Evolutionary conservation across 176 grass and related monocot genomes (phyloP), one percentile per base, ranked within the genome.

Genomic region (Phyllostachys edulis): DNA sequence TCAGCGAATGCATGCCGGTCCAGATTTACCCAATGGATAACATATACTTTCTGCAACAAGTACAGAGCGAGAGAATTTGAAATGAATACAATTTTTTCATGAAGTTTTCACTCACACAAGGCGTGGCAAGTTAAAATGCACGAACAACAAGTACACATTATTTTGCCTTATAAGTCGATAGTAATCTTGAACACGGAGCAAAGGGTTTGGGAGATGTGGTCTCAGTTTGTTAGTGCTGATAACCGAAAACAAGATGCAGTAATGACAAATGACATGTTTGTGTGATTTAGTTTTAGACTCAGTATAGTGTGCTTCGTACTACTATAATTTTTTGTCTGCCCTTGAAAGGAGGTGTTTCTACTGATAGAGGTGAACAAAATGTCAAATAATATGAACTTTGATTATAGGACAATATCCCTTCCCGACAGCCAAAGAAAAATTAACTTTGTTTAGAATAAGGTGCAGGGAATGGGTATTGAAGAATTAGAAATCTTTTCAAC

Each of bases 1-100:
- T 96, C 86, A 1, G 90, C 59, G 36, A 88, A 93, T 80, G 91
- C 89, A 75, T 96, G 85, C 0, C 79, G 82, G 52, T 91, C 86
- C 27, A 96, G 36, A 82, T 84, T 86, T 44, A 96, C 91, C 91
- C 86, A 96, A 79, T 93, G 91, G 80, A 93, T 96, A 55, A 82
- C 91, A 85, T 91, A 96, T 8, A 74, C 94, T 93, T 92, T 96
- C 91, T 96, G 73, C 64, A 83, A 68, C 45, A 76, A 76, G 39
- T 37, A 79, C 11, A 75, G 20, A 69, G 23, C 10, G 85, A 80
- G 3, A n/a, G 16, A 63, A 63, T 85, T 79, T 55, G 9, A 69
- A 67, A 77, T 77, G 37, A 77, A 54, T 50, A 81, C 7, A 60
- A 6, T 11, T 13, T 18, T 17, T 10, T 11, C 7, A 26, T 5